A percentile compares a stretch with the other conserved stretches of the same genome.
phyloP scores from a whole-genome alignment of 108 stramenopile species.

The Nitzschia inconspicua region DNA sequence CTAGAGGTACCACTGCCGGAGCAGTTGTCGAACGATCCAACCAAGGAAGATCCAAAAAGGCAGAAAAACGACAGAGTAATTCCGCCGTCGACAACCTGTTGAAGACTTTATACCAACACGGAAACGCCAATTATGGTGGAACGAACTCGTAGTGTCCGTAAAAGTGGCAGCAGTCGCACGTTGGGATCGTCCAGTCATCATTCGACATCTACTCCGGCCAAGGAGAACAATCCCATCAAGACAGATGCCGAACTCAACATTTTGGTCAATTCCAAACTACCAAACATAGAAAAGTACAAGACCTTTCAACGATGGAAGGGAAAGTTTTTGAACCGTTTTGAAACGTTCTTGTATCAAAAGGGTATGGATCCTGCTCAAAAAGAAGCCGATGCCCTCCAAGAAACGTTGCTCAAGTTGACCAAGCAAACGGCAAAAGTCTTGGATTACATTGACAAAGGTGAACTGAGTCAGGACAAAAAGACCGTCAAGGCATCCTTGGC shows the following conservation, averaged over 20 bases:
- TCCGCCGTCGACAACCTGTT: too few relatives aligned
- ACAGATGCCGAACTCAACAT: slow-evolving; percentile 2
- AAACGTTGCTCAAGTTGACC: neutral
- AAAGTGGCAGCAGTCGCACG: neutral
- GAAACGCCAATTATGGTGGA: neutral
- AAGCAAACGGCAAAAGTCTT: neutral
- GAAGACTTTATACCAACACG: too few relatives aligned
- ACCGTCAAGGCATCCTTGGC: neutral
- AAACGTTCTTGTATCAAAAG: neutral
- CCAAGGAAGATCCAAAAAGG: too few relatives aligned
- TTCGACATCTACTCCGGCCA: too few relatives aligned
- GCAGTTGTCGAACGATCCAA: too few relatives aligned
- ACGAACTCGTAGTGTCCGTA: slow-evolving; percentile 5
- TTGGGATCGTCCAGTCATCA: too few relatives aligned
- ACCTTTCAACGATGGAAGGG: slow-evolving; percentile 6
- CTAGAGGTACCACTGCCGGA: too few relatives aligned
- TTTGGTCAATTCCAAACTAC: neutral
- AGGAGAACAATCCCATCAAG: slow-evolving; percentile 6
- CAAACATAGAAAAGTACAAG: slow-evolving; percentile 7
- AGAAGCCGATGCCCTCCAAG: neutral
- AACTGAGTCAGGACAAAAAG: neutral
- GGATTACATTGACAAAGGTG: slow-evolving; percentile 1
- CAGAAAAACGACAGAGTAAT: too few relatives aligned
- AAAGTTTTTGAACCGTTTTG: slow-evolving; percentile 1
- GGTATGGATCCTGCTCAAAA: neutral